Base-by-base conservation (phyloP, 768 basidiomycete species). In the Trametes elegans region DNA sequence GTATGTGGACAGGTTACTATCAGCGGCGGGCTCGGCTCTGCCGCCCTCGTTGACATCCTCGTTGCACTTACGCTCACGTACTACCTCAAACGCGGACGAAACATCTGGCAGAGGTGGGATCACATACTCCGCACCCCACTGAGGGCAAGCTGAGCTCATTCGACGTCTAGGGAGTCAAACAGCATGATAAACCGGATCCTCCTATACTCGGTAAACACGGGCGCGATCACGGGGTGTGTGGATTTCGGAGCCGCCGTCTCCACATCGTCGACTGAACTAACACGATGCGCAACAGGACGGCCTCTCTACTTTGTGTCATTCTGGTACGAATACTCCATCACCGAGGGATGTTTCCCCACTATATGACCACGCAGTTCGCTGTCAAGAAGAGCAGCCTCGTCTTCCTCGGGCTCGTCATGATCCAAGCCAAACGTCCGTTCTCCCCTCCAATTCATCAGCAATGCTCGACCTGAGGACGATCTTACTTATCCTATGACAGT, bases 391-490 rank as follows among this genome's bases (percentile, higher is more conserved):
- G 26, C 10, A 59, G 57, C 26, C 48, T 59, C 21, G 42, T 41
- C 35, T 59, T 59, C 49, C 52, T 59, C 23, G 57, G 57, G 3
- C 48, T 59, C n/a, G 52, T 59, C 42, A 53, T 49, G 52, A 54
- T 59, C 38, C 57, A 59, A 34, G 26, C 47, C 9, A 59, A 59
- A 27, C 57, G 57, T 59, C 29, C 42, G 52, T 46, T 11, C 24
- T 24, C 29, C 5, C 42, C 10, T 16, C 29, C 45, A 14, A 5
- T 14, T 21, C 41, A 4, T 23, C 26, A 8, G 13, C 35, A 32
- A 6, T 7, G n/a, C 27, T 21, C 19, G 8, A 6, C 18, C 9
- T 36, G 6, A 27, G 31, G 21, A 6, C 28, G 28, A n/a, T 26
- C n/a, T 29, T 7, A 32, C 7, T 36, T 44, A 41, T 51, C 14